Evolutionary conservation across 441 rosid species (phyloP).

Genomic region (Populus hybrid): DNA sequence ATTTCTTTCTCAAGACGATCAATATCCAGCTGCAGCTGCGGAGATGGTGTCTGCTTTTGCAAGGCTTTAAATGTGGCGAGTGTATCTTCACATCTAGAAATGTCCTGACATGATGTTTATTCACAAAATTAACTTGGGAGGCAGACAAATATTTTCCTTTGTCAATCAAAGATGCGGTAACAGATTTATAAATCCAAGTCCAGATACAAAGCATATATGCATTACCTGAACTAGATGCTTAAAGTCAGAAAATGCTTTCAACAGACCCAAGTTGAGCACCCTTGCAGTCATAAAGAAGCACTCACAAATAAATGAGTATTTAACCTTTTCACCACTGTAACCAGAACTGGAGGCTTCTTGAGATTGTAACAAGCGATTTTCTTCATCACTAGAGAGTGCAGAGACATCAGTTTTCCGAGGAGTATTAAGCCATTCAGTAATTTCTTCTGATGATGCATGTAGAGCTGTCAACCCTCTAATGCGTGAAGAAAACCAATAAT

Average conservation of each 20-base stretch:
- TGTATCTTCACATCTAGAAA: conserved; percentile 78
- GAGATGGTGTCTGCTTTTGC: conserved; percentile 68
- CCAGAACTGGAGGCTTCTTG: too few relatives aligned
- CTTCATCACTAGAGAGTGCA: too few relatives aligned
- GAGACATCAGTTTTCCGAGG: too few relatives aligned
- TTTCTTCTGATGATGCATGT: too few relatives aligned
- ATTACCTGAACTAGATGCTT: conserved; percentile 95
- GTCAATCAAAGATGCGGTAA: neutral
- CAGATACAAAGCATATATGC: conserved; percentile 11
- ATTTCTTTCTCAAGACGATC: conserved; percentile 74
- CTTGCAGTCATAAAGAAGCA: too few relatives aligned
- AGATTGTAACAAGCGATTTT: too few relatives aligned
- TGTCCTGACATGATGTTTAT: conserved; percentile 47
- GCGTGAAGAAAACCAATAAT: too few relatives aligned
- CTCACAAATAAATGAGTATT: too few relatives aligned
- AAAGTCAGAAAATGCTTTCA: conserved; percentile 95
- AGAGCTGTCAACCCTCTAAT: too few relatives aligned
- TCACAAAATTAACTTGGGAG: neutral
- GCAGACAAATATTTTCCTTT: neutral
- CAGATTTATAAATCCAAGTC: neutral
- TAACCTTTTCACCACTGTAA: too few relatives aligned
- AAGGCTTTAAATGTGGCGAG: conserved; percentile 64
- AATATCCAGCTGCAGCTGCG: conserved; percentile 65
- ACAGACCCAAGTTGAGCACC: conserved; percentile 74
- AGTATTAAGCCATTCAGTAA: too few relatives aligned